These are phyloP conservation scores for Trichaptum fuscoviolaceum DNA, from an alignment of 768 basidiomycete species.

Conservation along the genomic window DNA sequence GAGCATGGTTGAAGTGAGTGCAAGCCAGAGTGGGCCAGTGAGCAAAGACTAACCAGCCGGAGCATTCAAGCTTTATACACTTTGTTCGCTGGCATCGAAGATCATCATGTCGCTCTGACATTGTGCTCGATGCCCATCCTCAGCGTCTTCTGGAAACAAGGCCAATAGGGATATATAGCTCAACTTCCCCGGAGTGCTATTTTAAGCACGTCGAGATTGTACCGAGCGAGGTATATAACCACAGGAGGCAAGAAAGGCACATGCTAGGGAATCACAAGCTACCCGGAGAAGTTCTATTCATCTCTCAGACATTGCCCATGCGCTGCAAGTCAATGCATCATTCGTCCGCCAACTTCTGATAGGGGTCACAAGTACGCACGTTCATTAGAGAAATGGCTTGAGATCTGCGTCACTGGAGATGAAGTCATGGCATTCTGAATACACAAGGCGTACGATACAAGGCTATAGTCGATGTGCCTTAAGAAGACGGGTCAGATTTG, in stretches of 20 bases:
- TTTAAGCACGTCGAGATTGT: background rate
- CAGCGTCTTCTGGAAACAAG: background rate
- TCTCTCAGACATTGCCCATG: background rate
- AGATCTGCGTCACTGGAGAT: background rate
- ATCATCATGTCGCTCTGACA: background rate
- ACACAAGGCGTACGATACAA: background rate
- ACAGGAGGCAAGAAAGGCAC: background rate
- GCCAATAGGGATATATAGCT: background rate
- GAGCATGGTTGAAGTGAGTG: background rate
- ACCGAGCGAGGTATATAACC: background rate
- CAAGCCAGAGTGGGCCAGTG: background rate
- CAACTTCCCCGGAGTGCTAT: background rate
- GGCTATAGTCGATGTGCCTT: too few relatives aligned
- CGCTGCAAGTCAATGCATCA: background rate
- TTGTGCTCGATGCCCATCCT: background rate
- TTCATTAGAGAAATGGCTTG: background rate
- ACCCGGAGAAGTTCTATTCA: background rate
- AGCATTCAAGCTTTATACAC: background rate
- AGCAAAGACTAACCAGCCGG: background rate
- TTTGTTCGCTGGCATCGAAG: background rate
- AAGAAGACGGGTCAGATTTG: too few relatives aligned
- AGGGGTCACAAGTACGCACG: background rate
- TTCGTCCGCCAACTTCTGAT: background rate
- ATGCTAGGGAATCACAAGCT: background rate
- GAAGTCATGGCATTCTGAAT: background rate